Base-by-base conservation (phyloP, 495 filamentous ascomycete species). In the Podospora comata region DNA sequence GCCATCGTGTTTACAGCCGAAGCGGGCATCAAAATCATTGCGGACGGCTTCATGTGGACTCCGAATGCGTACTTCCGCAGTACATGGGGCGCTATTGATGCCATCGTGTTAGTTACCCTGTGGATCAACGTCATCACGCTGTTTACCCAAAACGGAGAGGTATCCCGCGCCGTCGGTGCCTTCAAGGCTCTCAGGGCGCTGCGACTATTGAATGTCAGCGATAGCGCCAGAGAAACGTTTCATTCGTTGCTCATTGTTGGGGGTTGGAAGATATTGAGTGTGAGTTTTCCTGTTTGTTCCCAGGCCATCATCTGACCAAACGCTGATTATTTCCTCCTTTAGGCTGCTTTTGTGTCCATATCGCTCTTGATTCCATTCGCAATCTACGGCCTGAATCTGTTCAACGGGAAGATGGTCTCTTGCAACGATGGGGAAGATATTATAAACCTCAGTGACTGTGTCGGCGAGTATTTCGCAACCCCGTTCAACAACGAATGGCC, bases 171-270 rank as follows among this genome's bases (percentile, higher is more conserved):
- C 20, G 91, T 99, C 63, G 95, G 95, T 57, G 95, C 96, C 32
- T 98, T 99, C 83, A 99, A 99, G 83, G 95, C 95, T 26, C 85
- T 99, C n/a, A 89, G 95, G 77, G 96, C 95, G 48, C 82, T 99
- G 27, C 85, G 95, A 58, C 80, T 99, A 28, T 86, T 99, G 70
- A 98, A 97, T 70, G 92, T 99, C 68, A 97, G 93, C 75, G 93
- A 97, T 75, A 97, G 92, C 74, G 96, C 95, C 48, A 87, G 94
- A 74, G 90, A 97, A 74, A 97, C 93, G 0, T 98, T 99, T 73
- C 95, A 99, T 75, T 96, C 94, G 0, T 89, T 99, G 70, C 91
- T 99, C 62, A 90, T 99, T 71, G 85, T 95, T 23, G 94, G 94
- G 56, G 92, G 92, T 18, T 93, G 90, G 88, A 97, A 97, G 78